These are phyloP conservation scores for Podila clonocystis DNA, from an alignment of 192 early-diverging fungal genomes.

Conservation along the genomic window DNA sequence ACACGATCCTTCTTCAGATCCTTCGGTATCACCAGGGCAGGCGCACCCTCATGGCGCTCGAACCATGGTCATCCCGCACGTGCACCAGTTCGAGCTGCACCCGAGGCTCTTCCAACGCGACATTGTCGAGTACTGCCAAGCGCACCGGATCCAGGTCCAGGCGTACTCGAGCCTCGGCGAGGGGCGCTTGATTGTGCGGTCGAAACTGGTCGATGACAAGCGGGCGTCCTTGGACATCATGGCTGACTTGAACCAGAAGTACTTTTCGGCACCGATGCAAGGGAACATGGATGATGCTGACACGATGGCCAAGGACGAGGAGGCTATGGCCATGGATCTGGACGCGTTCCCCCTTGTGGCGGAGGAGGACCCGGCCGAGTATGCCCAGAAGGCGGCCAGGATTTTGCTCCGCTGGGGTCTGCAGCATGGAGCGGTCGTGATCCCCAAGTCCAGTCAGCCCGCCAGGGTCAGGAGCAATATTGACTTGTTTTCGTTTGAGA, in stretches of 20 bases:
- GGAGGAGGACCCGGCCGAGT: slow-evolving; percentile 7
- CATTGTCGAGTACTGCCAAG: slow-evolving; percentile 63
- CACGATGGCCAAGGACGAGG: slow-evolving; percentile 17
- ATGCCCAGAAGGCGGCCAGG: slow-evolving; percentile 51
- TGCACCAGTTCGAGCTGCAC: slow-evolving; percentile 80
- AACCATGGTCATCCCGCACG: slow-evolving; percentile 67
- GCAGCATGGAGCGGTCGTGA: slow-evolving; percentile 70
- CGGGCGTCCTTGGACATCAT: slow-evolving; percentile 29
- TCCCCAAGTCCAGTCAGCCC: slow-evolving; percentile 68
- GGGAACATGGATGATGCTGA: not conserved
- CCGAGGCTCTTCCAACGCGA: slow-evolving; percentile 68
- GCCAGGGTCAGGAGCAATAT: slow-evolving; percentile 56
- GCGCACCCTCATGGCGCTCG: slow-evolving; percentile 6
- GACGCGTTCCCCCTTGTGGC: not conserved
- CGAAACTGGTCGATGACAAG: not conserved
- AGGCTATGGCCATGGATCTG: slow-evolving; percentile 2
- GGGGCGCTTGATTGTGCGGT: slow-evolving; percentile 51
- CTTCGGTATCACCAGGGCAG: not conserved
- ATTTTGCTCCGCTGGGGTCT: slow-evolving; percentile 74
- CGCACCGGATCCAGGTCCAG: slow-evolving; percentile 66
- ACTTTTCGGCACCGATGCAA: slow-evolving; percentile 13
- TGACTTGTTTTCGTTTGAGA: slow-evolving; percentile 58
- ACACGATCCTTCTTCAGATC: slow-evolving; percentile 16
- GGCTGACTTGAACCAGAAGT: slow-evolving; percentile 49
- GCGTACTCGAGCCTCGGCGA: slow-evolving; percentile 82